These are phyloP conservation scores for Cladophialophora chaetospira DNA, from an alignment of 2,329 filamentous ascomycete species.

Conservation along the genomic window DNA sequence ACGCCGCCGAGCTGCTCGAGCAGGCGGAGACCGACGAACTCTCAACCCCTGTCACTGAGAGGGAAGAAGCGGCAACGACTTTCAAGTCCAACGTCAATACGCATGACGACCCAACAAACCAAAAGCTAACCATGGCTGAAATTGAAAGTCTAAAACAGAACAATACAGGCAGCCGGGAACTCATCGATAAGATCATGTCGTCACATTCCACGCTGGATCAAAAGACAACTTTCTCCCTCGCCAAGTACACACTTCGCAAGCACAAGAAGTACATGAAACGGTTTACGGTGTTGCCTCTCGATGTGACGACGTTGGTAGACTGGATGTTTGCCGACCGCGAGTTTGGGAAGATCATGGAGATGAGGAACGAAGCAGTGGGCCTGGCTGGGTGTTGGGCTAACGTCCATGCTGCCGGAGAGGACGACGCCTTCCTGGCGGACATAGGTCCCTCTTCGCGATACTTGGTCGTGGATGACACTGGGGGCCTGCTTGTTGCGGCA, in stretches of 20 bases:
- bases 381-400: constrained; percentile 88
- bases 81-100: constrained; percentile 61
- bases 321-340: constrained; percentile 82
- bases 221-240: constrained; percentile 90
- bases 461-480: constrained; percentile 84
- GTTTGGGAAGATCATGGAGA: constrained; percentile 75
- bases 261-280: constrained; percentile 88
- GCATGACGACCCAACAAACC: constrained; percentile 65
- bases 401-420: constrained; percentile 64
- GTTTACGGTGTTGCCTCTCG: constrained; percentile 82
- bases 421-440: constrained; percentile 29
- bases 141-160: constrained; percentile 73
- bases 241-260: constrained; percentile 95
- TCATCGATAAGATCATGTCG: constrained; percentile 89
- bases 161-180: constrained; percentile 75
- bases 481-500: constrained; percentile 77
- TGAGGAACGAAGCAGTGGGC: constrained; percentile 80
- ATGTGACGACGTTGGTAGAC: constrained; percentile 72
- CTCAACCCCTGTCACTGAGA: constrained; percentile 34
- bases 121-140: constrained; percentile 72
- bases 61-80: constrained; percentile 33
- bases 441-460: constrained; percentile 55
- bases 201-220: constrained; percentile 88
- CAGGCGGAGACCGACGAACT: constrained; percentile 45
- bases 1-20: constrained; percentile 70